Evolutionary conservation across 129 eudicot species (phyloP), one percentile per base, ranked within the genome.

Genomic region (Rutidosis leptorrhynchoides): DNA sequence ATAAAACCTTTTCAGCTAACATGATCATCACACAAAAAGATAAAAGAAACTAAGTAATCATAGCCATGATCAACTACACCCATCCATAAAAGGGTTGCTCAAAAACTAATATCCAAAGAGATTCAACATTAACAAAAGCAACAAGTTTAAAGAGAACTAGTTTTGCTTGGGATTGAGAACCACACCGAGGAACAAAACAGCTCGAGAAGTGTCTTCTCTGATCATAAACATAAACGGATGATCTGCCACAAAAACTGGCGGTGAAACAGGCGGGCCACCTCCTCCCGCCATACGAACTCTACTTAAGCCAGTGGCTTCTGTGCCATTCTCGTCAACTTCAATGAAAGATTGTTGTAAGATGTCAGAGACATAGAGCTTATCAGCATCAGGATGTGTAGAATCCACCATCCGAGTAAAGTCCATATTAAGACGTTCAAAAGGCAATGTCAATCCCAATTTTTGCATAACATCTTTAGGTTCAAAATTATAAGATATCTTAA

Each of bases 201-300:
- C 57, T 2, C 3, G 57, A 51, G 57, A 51, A n/a, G 57, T n/a
- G 2, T 51, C 57, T n/a, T 51, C 57, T 51, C 57, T 51, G 22
- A 51, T 51, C 57, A 51, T 51, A 25, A 51, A 51, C 57, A 51
- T 51, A 12, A 51, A 51, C 8, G 57, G 26, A 51, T 51, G 57
- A 21, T 51, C 57, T 2, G 57, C 57, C 26, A 51, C 57, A 51
- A 51, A 51, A 16, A 8, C 8, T n/a, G 24, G 24, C 9, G 57
- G 57, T n/a, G 24, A 6, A n/a, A 5, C 24, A 14, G 57, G 24
- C 4, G 57, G 46, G 46, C 46, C 32, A 28, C 32, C 46, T 12
- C 46, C 46, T 40, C 46, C 46, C 46, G 14, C 8, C 7, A 40
- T 11, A 40, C 14, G 0, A 1, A 20, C 17, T 12, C 11, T 51